phyloP scores from a whole-genome alignment of 805 yeast species.

The Maudiozyma serrabonitensis region DNA sequence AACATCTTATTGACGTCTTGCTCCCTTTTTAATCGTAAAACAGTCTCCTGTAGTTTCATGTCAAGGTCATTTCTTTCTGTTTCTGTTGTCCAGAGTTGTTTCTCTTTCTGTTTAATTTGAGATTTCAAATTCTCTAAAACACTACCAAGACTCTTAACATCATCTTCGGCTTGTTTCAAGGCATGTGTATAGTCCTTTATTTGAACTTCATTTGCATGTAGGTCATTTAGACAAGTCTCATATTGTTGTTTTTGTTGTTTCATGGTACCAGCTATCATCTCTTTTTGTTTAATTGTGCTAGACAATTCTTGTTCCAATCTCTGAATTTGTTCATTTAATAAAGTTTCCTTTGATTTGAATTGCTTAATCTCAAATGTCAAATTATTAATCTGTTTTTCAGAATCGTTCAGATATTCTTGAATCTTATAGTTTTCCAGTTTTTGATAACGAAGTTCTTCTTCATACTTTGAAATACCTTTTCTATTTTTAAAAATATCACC shows the following conservation, averaged over 20 bases:
- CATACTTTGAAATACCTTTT: slow-evolving; percentile 23
- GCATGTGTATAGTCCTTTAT: slow-evolving; percentile 40
- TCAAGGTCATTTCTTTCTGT: slow-evolving; percentile 42
- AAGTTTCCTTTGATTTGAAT: slow-evolving; percentile 30
- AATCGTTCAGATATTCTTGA: slow-evolving; percentile 41
- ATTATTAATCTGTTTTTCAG: slow-evolving; percentile 34
- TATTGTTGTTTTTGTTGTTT: slow-evolving; percentile 61
- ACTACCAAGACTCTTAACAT: slow-evolving; percentile 44
- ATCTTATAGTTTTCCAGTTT: slow-evolving; percentile 34
- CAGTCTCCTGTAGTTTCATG: slow-evolving; percentile 45
- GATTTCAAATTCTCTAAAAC: slow-evolving; percentile 43
- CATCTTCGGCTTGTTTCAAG: slow-evolving; percentile 41
- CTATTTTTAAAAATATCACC: slow-evolving; percentile 23
- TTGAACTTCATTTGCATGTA: slow-evolving; percentile 73
- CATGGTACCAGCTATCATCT: slow-evolving; percentile 44
- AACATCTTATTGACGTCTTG: slow-evolving; percentile 40
- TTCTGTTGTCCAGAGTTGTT: slow-evolving; percentile 45
- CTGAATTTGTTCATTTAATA: slow-evolving; percentile 32
- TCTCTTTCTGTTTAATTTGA: slow-evolving; percentile 44
- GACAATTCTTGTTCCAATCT: slow-evolving; percentile 48
- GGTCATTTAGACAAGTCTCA: slow-evolving; percentile 59
- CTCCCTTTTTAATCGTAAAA: slow-evolving; percentile 42
- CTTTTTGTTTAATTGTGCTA: slow-evolving; percentile 44
- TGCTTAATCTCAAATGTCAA: slow-evolving; percentile 35
- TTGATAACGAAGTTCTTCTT: slow-evolving; percentile 25